phyloP scores from a whole-genome alignment of 2,329 filamentous ascomycete species.

The Acarospora socialis region DNA sequence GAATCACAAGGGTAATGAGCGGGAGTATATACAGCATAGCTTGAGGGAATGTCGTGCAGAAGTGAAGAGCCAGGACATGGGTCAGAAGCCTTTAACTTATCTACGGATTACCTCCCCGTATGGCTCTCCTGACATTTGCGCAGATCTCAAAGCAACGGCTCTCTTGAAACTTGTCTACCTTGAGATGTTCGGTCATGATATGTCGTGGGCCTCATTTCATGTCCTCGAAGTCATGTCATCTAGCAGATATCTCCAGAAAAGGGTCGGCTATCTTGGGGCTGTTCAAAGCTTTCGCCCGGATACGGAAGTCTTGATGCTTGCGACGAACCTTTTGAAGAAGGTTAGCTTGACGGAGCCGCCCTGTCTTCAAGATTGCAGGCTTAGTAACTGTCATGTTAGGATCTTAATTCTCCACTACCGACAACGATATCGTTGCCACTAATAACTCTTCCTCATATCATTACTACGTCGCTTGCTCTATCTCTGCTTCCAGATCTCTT shows the following conservation, averaged over 20 bases:
- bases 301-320: slow-evolving; percentile 94
- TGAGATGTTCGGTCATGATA: slow-evolving; percentile 98
- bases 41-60: slow-evolving; percentile 92
- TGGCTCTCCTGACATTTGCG: slow-evolving; percentile 8
- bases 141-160: slow-evolving; percentile 90
- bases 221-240: slow-evolving; percentile 98
- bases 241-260: slow-evolving; percentile 84
- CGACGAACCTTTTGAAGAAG: slow-evolving; percentile 94
- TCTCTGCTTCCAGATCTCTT: slow-evolving; percentile 77
- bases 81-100: slow-evolving; percentile 36
- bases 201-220: slow-evolving; percentile 98
- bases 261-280: slow-evolving; percentile 85
- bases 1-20: slow-evolving; percentile 89
- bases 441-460: slow-evolving; percentile 81
- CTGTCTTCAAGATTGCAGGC: too few relatives aligned
- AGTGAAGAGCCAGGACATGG: slow-evolving; percentile 86
- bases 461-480: slow-evolving; percentile 81
- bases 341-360: too few relatives aligned
- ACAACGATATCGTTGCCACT: slow-evolving; percentile 77
- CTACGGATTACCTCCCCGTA: not conserved
- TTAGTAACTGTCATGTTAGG: slow-evolving; percentile 24
- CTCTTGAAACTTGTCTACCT: slow-evolving; percentile 92
- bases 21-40: slow-evolving; percentile 85
- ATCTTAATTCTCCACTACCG: slow-evolving; percentile 51
- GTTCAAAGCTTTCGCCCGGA: slow-evolving; percentile 93